These are phyloP conservation scores for Elaeis oleifera DNA, from an alignment of 202 grass and related monocot species.

Conservation along the genomic window DNA sequence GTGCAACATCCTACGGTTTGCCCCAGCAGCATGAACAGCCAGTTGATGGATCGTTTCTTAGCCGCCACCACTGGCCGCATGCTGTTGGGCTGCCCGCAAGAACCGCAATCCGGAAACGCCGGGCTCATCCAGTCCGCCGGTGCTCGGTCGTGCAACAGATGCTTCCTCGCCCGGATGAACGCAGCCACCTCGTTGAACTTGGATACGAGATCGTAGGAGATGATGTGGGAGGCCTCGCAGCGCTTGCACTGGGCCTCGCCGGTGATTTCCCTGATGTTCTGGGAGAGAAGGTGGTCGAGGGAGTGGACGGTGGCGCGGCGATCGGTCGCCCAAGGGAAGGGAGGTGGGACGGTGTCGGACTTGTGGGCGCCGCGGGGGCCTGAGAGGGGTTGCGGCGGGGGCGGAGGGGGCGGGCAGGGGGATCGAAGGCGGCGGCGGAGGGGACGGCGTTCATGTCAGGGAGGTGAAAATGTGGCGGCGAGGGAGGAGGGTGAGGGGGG, in stretches of 20 bases:
- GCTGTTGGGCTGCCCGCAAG: constrained; percentile 14
- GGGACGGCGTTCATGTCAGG: not conserved
- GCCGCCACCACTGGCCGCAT: constrained; percentile 40
- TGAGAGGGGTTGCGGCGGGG: constrained; percentile 23
- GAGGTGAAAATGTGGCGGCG: too few species aligned
- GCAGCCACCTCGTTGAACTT: constrained; percentile 35
- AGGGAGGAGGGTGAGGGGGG: too few species aligned
- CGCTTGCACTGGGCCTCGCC: constrained; percentile 41
- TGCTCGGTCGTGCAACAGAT: constrained; percentile 53
- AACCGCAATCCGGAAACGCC: constrained; percentile 25
- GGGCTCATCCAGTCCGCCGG: constrained; percentile 29
- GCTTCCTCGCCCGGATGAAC: constrained; percentile 25
- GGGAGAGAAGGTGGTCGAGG: constrained; percentile 19
- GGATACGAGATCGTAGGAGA: constrained; percentile 39
- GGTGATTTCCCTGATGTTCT: constrained; percentile 32
- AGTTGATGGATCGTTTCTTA: constrained; percentile 54
- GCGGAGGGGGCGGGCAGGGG: constrained; percentile 35
- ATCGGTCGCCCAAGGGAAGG: constrained; percentile 51
- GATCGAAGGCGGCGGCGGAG: constrained; percentile 34
- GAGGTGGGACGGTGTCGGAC: not conserved
- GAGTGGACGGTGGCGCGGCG: constrained; percentile 28
- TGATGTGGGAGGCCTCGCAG: not conserved
- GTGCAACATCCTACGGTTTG: constrained; percentile 63
- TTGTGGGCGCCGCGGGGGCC: not conserved
- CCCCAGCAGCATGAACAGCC: constrained; percentile 57